These are phyloP conservation scores for Tuber indicum DNA, from an alignment of 495 filamentous ascomycete species.

Conservation along the genomic window DNA sequence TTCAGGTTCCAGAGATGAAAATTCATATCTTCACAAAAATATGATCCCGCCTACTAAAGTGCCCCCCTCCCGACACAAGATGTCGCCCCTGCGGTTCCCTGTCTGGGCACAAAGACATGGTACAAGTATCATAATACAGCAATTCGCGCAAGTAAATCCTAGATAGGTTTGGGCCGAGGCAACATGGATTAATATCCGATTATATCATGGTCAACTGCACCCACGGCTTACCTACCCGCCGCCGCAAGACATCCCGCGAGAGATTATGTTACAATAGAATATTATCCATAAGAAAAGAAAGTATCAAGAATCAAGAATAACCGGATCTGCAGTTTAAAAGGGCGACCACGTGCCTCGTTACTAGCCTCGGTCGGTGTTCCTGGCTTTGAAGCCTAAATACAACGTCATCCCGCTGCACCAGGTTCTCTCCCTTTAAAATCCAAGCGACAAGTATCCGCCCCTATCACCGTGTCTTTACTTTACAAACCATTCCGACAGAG, in stretches of 20 bases:
- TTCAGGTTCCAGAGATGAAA: not conserved
- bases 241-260: not conserved
- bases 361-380: not conserved
- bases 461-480: not conserved
- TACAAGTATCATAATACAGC: not conserved
- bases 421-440: slow-evolving; percentile 1
- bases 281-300: not conserved
- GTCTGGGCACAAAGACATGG: not conserved
- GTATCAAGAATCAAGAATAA: not conserved
- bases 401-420: not conserved
- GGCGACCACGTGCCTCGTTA: not conserved
- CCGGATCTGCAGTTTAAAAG: not conserved
- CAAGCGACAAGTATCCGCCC: not conserved
- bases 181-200: not conserved
- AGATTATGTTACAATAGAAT: not conserved
- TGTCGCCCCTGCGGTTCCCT: not conserved
- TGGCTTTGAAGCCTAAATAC: not conserved
- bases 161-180: not conserved
- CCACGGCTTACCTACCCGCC: not conserved
- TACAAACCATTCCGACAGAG: not conserved
- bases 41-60: not conserved
- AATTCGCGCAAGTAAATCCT: not conserved
- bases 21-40: not conserved
- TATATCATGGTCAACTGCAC: not conserved
- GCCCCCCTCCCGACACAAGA: not conserved